Conservation (phyloP, 352 stramenopile genomes). For the Phytophthora ramorum region DNA sequence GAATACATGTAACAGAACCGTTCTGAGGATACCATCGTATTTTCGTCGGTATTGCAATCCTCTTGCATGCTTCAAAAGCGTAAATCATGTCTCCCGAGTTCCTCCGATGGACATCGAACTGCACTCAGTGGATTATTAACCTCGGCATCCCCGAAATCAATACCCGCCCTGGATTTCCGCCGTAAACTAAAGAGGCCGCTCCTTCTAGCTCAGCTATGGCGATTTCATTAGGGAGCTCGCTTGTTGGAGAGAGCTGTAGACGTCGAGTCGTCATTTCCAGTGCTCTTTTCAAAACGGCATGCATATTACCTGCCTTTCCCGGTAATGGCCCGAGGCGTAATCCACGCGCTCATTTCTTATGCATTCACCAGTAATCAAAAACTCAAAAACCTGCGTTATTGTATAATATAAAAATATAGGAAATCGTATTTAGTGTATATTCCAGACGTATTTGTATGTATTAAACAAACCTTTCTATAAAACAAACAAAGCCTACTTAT, state of each 20-base stretch:
- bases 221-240: not conserved
- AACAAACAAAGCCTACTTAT: not conserved
- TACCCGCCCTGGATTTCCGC: not conserved
- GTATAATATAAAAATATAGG: not conserved
- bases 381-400: not conserved
- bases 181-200: not conserved
- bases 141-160: no score
- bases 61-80: not conserved
- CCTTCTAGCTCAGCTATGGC: not conserved
- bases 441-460: not conserved
- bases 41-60: not conserved
- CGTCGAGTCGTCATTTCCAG: no score
- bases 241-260: not conserved
- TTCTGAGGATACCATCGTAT: not conserved
- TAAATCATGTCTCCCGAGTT: not conserved
- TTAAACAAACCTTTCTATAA: not conserved
- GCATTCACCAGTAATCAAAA: no score
- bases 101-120: not conserved
- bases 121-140: not conserved
- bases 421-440: not conserved
- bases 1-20: not conserved
- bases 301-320: no score
- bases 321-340: no score
- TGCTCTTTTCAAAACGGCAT: no score
- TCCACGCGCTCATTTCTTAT: no score